A percentile compares a stretch with the other conserved stretches of the same genome.
Evolutionary conservation across 2,329 filamentous ascomycete species (phyloP).

Genomic region (Sordariomycetes sp.): DNA sequence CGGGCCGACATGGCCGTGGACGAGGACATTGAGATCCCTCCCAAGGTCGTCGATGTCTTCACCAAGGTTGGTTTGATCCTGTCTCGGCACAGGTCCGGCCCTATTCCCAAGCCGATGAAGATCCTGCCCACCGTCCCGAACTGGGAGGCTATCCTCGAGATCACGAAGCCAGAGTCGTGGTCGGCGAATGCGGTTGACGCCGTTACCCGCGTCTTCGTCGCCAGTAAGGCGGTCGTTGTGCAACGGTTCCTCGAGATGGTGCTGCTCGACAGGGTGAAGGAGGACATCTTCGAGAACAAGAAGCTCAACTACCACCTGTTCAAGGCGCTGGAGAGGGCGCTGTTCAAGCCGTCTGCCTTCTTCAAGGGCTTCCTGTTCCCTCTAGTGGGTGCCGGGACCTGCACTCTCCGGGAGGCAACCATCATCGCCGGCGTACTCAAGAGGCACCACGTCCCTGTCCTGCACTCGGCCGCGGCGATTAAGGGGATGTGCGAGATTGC

Average conservation of each 20-base stretch:
- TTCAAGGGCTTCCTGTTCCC: constrained; percentile 96
- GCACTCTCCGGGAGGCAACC: constrained; percentile 80
- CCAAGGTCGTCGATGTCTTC: constrained; percentile 89
- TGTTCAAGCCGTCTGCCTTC: constrained; percentile 91
- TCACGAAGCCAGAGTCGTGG: constrained; percentile 66
- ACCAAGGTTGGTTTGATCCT: constrained; percentile 84
- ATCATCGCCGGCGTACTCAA: constrained; percentile 82
- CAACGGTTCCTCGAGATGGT: constrained; percentile 81
- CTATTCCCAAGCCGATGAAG: constrained; percentile 94
- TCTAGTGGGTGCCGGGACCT: constrained; percentile 71
- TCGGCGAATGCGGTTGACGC: constrained; percentile 73
- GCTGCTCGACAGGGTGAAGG: constrained; percentile 77
- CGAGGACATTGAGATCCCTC: constrained; percentile 75
- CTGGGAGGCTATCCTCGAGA: constrained; percentile 77
- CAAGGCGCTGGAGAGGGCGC: constrained; percentile 78
- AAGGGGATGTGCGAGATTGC: constrained; percentile 90
- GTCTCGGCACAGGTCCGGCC: constrained; percentile 89
- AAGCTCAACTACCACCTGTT: constrained; percentile 95
- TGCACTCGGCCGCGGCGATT: constrained; percentile 84
- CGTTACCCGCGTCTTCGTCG: constrained; percentile 85
- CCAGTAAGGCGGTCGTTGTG: constrained; percentile 64
- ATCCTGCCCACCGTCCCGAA: constrained; percentile 82
- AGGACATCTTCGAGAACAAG: constrained; percentile 87
- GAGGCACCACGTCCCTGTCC: constrained; percentile 73
- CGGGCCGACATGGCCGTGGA: constrained; percentile 33